Conservation (phyloP, 805 yeast genomes). For the Kregervanrija delftensis region DNA sequence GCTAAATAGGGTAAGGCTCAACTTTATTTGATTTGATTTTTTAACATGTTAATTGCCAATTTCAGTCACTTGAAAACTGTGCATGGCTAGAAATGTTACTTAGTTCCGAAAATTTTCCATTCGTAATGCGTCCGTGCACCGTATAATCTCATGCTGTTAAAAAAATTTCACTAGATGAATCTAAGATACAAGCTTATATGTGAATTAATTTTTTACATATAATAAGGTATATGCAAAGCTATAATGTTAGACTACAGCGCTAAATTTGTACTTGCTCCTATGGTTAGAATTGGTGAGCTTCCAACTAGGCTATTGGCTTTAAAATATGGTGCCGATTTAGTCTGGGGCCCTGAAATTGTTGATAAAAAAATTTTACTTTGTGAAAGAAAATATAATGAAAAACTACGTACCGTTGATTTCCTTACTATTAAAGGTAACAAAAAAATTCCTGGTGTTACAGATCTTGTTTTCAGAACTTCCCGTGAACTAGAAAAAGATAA, state of each 20-base stretch:
- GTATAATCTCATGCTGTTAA: too few species aligned
- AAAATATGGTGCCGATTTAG: slow-evolving; percentile 84
- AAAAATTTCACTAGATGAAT: too few species aligned
- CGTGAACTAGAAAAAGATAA: slow-evolving; percentile 55
- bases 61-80: too few species aligned
- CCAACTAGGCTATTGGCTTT: slow-evolving; percentile 81
- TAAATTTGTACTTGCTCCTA: slow-evolving; percentile 84
- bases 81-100: too few species aligned
- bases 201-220: neutral
- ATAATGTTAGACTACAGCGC: slow-evolving; percentile 65
- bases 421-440: slow-evolving; percentile 33
- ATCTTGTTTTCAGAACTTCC: slow-evolving; percentile 61
- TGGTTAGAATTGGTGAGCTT: slow-evolving; percentile 94
- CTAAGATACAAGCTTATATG: neutral
- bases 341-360: slow-evolving; percentile 94
- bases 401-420: slow-evolving; percentile 56
- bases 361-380: slow-evolving; percentile 78
- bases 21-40: too few species aligned
- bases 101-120: too few species aligned
- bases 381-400: slow-evolving; percentile 51
- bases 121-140: too few species aligned
- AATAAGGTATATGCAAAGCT: too few species aligned
- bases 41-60: too few species aligned
- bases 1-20: too few species aligned
- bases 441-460: slow-evolving; percentile 39